Conservation (phyloP, 2,329 filamentous ascomycete species). For the Monilinia fructigena region DNA sequence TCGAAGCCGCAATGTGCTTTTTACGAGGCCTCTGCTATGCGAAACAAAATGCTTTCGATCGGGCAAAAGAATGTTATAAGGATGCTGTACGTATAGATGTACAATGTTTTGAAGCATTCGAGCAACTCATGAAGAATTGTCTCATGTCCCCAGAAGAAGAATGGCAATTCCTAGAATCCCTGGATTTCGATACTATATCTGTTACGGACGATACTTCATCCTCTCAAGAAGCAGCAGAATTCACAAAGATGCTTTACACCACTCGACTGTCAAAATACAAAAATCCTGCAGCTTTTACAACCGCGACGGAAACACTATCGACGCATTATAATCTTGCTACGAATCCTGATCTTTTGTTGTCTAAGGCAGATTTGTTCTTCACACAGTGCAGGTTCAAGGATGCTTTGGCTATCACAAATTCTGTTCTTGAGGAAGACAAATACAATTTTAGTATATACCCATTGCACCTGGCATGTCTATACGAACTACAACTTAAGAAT, state of each 20-base stretch:
- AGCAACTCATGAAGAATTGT: conserved; percentile 95
- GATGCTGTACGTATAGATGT: conserved; percentile 95
- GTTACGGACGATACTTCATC: conserved; percentile 62
- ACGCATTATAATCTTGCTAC: conserved; percentile 86
- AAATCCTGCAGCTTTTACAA: conserved; percentile 76
- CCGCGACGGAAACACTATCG: conserved; percentile 84
- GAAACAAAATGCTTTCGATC: conserved; percentile 95
- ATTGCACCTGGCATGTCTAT: conserved; percentile 85
- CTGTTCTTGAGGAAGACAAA: conserved; percentile 78
- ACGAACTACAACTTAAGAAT: conserved; percentile 83
- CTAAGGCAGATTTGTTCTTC: conserved; percentile 86
- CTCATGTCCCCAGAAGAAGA: conserved; percentile 77
- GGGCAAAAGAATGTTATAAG: conserved; percentile 97
- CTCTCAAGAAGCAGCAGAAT: conserved; percentile 85
- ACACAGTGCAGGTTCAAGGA: conserved; percentile 93
- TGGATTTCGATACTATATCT: conserved; percentile 84
- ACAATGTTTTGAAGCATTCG: conserved; percentile 97
- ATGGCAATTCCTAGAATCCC: conserved; percentile 66
- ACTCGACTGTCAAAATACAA: conserved; percentile 94
- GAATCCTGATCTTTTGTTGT: conserved; percentile 88
- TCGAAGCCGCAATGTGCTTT: conserved; percentile 97
- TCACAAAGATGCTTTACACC: conserved; percentile 94
- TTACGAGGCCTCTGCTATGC: conserved; percentile 90
- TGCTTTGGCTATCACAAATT: conserved; percentile 78
- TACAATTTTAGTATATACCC: conserved; percentile 90